Conservation (phyloP, 805 yeast genomes). For the Jamesozyma jinghongensis region DNA sequence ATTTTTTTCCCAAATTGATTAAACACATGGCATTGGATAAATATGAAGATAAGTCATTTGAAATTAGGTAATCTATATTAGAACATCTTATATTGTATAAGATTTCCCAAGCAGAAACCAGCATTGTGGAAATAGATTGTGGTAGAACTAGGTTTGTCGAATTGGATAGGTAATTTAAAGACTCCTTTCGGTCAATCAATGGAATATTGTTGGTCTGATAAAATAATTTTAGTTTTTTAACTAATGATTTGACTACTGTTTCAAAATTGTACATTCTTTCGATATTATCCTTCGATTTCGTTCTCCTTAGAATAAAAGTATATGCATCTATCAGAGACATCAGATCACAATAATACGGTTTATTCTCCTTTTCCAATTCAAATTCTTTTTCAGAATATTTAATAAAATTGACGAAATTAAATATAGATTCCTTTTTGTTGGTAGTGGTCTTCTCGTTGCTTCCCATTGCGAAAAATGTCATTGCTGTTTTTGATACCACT, state of each 20-base stretch:
- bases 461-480: constrained; percentile 24
- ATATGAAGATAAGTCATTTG: constrained; percentile 12
- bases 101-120: constrained; percentile 20
- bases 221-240: constrained; percentile 9
- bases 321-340: constrained; percentile 27
- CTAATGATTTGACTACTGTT: constrained; percentile 6
- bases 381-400: constrained; percentile 34
- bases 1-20: constrained; percentile 3
- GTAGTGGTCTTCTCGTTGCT: background rate
- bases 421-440: constrained; percentile 20
- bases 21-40: constrained; percentile 23
- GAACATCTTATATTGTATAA: constrained; percentile 14
- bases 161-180: constrained; percentile 17
- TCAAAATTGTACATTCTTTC: constrained; percentile 14
- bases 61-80: constrained; percentile 11
- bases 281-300: constrained; percentile 7
- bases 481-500: constrained; percentile 30
- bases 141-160: constrained; percentile 15
- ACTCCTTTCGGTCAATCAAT: constrained; percentile 10
- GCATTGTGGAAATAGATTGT: constrained; percentile 8
- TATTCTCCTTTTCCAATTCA: constrained; percentile 22
- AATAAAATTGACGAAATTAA: constrained; percentile 34
- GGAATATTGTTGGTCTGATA: constrained; percentile 16
- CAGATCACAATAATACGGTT: constrained; percentile 31
- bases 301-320: constrained; percentile 15